Conservation (phyloP, 306 rosid species). For the Canavalia ensiformis region DNA sequence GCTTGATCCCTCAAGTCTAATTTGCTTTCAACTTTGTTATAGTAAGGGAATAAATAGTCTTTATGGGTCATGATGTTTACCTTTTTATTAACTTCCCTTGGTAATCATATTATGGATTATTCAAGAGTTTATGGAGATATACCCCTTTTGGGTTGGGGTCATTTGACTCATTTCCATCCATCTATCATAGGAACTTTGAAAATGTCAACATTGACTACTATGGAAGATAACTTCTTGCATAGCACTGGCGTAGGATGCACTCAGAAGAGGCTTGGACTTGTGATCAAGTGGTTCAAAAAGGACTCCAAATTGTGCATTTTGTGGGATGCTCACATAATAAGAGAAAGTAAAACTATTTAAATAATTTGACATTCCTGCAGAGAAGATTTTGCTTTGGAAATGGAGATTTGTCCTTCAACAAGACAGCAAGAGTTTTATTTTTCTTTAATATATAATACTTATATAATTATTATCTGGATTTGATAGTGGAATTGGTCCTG, state of each 20-base stretch:
- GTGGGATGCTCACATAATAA: background rate
- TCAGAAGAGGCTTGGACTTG: background rate
- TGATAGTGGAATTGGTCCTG: background rate
- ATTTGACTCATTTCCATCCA: background rate
- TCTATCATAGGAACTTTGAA: constrained; percentile 44
- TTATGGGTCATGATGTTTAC: constrained; percentile 21
- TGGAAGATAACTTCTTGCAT: constrained; percentile 12
- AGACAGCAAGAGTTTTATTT: background rate
- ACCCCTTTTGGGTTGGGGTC: background rate
- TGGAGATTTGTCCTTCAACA: constrained; percentile 20
- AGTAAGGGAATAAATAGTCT: constrained; percentile 24
- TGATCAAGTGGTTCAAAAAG: constrained; percentile 29
- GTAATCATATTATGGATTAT: constrained; percentile 19
- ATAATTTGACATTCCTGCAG: constrained; percentile 21
- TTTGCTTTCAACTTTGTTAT: constrained; percentile 27
- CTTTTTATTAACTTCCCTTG: constrained; percentile 6
- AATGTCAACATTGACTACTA: constrained; percentile 3
- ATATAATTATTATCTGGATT: too few relatives aligned
- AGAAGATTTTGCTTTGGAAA: constrained; percentile 33
- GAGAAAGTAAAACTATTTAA: constrained; percentile 6
- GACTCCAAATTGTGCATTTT: constrained; percentile 33
- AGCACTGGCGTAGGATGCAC: constrained; percentile 31
- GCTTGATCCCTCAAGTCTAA: background rate
- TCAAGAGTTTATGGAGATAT: constrained; percentile 3
- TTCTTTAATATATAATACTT: background rate